Evolutionary conservation across 495 filamentous ascomycete genomes (phyloP).

Genomic region (Glarea lozoyensis): DNA sequence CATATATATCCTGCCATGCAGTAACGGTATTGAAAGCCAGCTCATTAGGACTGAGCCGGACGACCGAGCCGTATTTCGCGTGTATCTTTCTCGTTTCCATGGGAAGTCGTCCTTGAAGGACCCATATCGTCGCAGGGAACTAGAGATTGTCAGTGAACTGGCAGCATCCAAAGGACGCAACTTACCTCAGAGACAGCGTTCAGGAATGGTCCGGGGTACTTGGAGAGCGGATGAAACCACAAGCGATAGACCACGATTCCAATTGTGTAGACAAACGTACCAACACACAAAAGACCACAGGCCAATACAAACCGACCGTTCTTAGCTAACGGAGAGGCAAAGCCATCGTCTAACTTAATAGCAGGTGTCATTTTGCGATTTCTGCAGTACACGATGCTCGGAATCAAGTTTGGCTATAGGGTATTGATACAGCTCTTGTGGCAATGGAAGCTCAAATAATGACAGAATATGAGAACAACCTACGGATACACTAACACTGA

Average conservation of each 20-base stretch:
- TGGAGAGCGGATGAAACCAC: conserved; percentile 6
- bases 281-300: background rate
- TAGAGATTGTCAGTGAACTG: background rate
- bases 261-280: background rate
- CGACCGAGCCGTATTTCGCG: conserved; percentile 19
- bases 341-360: too few species aligned
- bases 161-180: background rate
- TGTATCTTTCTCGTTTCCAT: conserved; percentile 1
- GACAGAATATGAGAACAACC: too few species aligned
- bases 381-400: too few species aligned
- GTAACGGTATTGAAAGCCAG: conserved; percentile 42
- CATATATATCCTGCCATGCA: conserved; percentile 23
- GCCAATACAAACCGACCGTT: background rate
- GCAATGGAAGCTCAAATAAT: too few species aligned
- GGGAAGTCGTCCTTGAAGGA: conserved; percentile 1
- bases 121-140: conserved; percentile 8
- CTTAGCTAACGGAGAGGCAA: too few species aligned
- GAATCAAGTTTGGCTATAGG: too few species aligned
- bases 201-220: conserved; percentile 7
- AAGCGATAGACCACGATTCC: background rate
- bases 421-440: too few species aligned
- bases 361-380: too few species aligned
- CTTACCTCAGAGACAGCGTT: conserved; percentile 7
- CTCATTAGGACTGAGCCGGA: conserved; percentile 43
- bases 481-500: too few species aligned